Base-by-base conservation (phyloP, 495 filamentous ascomycete genomes). In the Talaromyces wortmannii region DNA sequence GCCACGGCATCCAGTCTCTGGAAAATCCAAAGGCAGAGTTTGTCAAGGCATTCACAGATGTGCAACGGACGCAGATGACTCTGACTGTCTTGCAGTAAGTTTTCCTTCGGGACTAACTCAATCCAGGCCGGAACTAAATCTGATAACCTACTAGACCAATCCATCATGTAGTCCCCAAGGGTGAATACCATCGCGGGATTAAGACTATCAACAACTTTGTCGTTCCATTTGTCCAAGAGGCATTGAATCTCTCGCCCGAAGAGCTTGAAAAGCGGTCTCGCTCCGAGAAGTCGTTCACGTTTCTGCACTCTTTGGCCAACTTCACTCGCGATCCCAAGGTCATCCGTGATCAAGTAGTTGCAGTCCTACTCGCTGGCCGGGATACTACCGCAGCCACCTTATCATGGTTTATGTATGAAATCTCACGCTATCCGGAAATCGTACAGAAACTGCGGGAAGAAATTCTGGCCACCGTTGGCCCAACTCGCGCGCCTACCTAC, bases 301-400 rank as follows among this genome's bases (percentile, higher is more conserved):
- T 95, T 71, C 78, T 95, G 31, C 83, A 94, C 61, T 87, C 84
- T 4, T 79, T 95, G 0, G 86, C 87, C 23, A 73, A 77, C 45
- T 88, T 87, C 66, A 92, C 88, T 0, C 78, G 81, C 30, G 89
- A 95, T 62, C 80, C 82, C 10, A 78, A 77, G 32, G 78, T 87
- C 31, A 75, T 96, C 10, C 85, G 86, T 33, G 85, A 91, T 64
- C 89, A 96, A 65, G 74, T 94, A 7, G 77, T 92, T 31, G 84
- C 84, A 57, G 83, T 96, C 40, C 78, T 95, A 29, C 81, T 96
- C 30, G 88, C 88, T 6, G 88, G 83, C 18, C 80, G 88, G 48
- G 89, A 92, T 65, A 91, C 88, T 8, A 91, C 88, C 1, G 88
- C 88, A 42, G 78, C 71, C 4, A 88, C 88, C 0, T 76, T 96